Evolutionary conservation across 2,329 filamentous ascomycete species (phyloP), one percentile per base, ranked within the genome.

Genomic region (Exophiala sideris): DNA sequence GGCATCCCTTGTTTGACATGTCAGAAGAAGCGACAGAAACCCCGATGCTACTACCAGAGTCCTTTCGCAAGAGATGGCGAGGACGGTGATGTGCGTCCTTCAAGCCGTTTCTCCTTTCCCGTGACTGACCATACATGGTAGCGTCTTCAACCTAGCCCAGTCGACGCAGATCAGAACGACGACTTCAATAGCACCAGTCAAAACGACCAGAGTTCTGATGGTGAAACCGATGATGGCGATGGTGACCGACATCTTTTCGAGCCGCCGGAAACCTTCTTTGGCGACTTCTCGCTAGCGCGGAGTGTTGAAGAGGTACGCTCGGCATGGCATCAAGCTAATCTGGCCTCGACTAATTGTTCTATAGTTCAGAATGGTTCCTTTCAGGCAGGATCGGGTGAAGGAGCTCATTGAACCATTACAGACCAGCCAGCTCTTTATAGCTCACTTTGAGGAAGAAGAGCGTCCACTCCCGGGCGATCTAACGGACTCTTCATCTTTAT

Each of bases 1-100:
- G 57, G 59, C 24, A 55, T 56, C 24, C 59, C 59, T 24, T 59
- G 56, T 53, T 49, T 48, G 16, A 58, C 56, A 7, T 59, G 59
- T 42, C 49, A 55, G 18, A 57, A 51, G 38, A 61, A 59, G 50
- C 50, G 59, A 8, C 42, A 55, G 38, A 59, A 59, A 32, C 57
- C 57, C 29, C 54, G 55, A 10, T 60, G 57, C 34, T 49, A 45
- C 39, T 60, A 60, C 38, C 40, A 49, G 9, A 56, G 48, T 21
- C 16, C 45, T 5, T 33, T 35, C 38, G n/a, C 45, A 5, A 56
- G 40, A 40, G 49, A 52, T 14, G 42, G 40, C 18, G 56, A 55
- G 6, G 51, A 48, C 34, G 46, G 41, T 40, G 47, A 57, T 18
- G 56, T 58, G 29, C 48, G 56, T 44, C 38, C 10, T 5, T 16